These are phyloP conservation scores for Aspergillus fructus DNA, from an alignment of 2,329 filamentous ascomycete species.

Conservation along the genomic window DNA sequence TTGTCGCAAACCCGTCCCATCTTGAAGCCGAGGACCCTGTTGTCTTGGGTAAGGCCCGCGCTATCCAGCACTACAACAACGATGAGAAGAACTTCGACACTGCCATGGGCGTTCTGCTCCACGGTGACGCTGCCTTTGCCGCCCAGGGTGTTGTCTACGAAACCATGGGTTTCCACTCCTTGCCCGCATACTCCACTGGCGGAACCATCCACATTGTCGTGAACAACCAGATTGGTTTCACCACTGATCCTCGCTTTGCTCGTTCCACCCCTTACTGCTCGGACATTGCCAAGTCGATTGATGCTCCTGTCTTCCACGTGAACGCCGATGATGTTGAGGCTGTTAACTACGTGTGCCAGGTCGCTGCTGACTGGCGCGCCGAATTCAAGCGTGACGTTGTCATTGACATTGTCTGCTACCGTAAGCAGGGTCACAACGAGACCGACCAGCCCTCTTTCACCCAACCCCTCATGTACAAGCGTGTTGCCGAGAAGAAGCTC, in stretches of 20 bases:
- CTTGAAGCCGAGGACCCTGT: conserved; percentile 97
- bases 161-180: conserved; percentile 93
- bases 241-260: conserved; percentile 94
- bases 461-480: conserved; percentile 99
- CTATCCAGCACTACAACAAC: conserved; percentile 98
- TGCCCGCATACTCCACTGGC: conserved; percentile 94
- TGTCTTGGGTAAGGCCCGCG: conserved; percentile 93
- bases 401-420: conserved; percentile 97
- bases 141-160: conserved; percentile 98
- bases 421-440: conserved; percentile 98
- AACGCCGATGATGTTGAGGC: conserved; percentile 98
- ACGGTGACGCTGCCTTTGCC: conserved; percentile 96
- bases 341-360: conserved; percentile 95
- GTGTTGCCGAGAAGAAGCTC: conserved; percentile 78
- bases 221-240: conserved; percentile 99
- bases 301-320: conserved; percentile 98
- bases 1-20: conserved; percentile 98
- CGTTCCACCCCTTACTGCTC: conserved; percentile 98
- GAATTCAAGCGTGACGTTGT: conserved; percentile 99
- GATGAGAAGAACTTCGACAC: conserved; percentile 85
- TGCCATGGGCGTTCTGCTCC: conserved; percentile 93
- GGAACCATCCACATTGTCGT: conserved; percentile 96
- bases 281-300: conserved; percentile 97
- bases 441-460: conserved; percentile 99
- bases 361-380: conserved; percentile 96